Evolutionary conservation across 371 early-diverging fungal genomes (phyloP).

Genomic region (Gilbertella persicaria): DNA sequence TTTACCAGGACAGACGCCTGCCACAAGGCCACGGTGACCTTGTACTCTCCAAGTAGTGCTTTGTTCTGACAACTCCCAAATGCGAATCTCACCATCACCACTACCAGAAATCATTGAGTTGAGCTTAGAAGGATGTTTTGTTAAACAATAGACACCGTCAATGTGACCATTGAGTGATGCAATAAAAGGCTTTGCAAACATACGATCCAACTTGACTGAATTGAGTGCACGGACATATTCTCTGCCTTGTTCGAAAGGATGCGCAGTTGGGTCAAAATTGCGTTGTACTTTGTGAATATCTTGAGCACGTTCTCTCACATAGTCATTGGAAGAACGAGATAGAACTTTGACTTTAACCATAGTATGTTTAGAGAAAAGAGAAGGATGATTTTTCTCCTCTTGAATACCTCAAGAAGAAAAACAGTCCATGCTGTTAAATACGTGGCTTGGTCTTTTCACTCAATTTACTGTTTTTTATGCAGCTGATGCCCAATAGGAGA

Average conservation of each 20-base stretch:
- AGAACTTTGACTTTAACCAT: conserved; percentile 87
- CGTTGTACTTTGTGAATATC: conserved; percentile 91
- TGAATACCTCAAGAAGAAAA: no score
- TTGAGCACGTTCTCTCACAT: conserved; percentile 80
- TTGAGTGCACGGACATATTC: conserved; percentile 98
- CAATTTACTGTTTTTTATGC: conserved; percentile 7
- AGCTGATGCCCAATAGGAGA: no score
- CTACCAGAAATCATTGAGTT: conserved; percentile 85
- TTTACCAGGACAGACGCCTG: conserved; percentile 75
- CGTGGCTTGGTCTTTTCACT: neutral
- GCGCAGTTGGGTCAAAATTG: conserved; percentile 88
- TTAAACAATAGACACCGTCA: conserved; percentile 97
- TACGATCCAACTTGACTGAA: conserved; percentile 92
- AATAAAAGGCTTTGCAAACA: conserved; percentile 99
- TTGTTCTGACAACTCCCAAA: conserved; percentile 81
- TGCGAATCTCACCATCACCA: conserved; percentile 92
- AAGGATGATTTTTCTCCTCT: conserved; percentile 1
- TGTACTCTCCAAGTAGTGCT: conserved; percentile 72
- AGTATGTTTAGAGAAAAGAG: neutral
- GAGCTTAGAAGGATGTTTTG: conserved; percentile 86
- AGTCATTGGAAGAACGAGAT: conserved; percentile 80
- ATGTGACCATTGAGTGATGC: conserved; percentile 88
- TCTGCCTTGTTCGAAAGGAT: conserved; percentile 95
- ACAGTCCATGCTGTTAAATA: neutral
- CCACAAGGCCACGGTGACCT: conserved; percentile 83